Conservation (phyloP, 352 stramenopile genomes). For the Globisporangium mamillatum region DNA sequence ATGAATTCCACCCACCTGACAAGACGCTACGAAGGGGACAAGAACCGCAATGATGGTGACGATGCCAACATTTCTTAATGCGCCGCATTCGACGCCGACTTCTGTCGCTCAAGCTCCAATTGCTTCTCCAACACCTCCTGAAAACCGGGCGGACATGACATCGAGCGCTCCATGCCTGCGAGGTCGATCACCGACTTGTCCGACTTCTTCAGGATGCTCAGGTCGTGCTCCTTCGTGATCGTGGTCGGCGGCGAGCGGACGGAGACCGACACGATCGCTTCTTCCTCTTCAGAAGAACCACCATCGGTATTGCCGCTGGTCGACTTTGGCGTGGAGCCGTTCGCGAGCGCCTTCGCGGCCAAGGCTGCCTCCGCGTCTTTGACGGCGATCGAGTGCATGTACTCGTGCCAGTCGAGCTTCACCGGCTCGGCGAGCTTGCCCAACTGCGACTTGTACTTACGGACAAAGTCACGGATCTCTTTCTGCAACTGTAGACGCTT, state of each 20-base stretch:
- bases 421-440: constrained; percentile 66
- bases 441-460: constrained; percentile 59
- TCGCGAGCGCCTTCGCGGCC: constrained; percentile 7
- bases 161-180: constrained; percentile 63
- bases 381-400: constrained; percentile 68
- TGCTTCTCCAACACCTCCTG: constrained; percentile 46
- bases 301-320: background rate
- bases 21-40: constrained; percentile 7
- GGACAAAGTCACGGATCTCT: constrained; percentile 74
- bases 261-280: constrained; percentile 16
- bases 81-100: constrained; percentile 2
- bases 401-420: constrained; percentile 81
- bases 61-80: background rate
- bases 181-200: constrained; percentile 72
- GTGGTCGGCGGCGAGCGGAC: constrained; percentile 35
- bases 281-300: constrained; percentile 17
- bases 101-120: constrained; percentile 17
- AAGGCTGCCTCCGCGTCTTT: constrained; percentile 21
- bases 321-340: background rate
- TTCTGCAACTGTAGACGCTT: constrained; percentile 68
- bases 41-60: background rate
- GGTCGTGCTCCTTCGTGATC: constrained; percentile 76
- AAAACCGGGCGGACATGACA: constrained; percentile 74
- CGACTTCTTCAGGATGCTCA: constrained; percentile 75
- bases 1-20: constrained; percentile 1